Evolutionary conservation across 129 eudicot genomes (phyloP), one percentile per base, ranked within the genome.

Genomic region (Tagetes patula): DNA sequence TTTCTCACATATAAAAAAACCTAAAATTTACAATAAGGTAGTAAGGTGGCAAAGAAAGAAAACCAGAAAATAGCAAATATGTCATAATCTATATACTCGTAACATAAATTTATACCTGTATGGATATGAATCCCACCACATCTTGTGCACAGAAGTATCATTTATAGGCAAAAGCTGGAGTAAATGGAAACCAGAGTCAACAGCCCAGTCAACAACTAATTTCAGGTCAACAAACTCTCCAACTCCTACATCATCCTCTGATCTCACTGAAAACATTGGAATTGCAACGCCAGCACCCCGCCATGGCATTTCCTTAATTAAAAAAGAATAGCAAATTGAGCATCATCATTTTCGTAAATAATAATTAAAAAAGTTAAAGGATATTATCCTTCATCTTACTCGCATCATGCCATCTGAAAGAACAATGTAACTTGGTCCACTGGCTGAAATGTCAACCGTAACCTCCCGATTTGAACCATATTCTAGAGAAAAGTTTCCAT

Each of bases 41-140:
- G 48, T 43, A 43, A 43, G 30, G 52, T 50, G 42, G 33, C 36
- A 60, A 45, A 42, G 48, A 63, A 63, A 63, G 7, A 63, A 61
- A 37, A 8, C 10, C 11, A 43, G 48, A 43, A 63, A 63, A 63
- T n/a, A 63, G 2, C n/a, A 10, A 37, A 36, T 36, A 45, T 3
- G 45, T 36, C 1, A 5, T 3, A 61, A 36, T 40, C 60, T 61
- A 59, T 61, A 59, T 47, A 11, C 37, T 39, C 27, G 2, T 47
- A 69, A 68, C 39, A 34, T 20, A 58, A 9, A 8, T 38, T 9
- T 69, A 49, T 67, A 81, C 99, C 99, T 94, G 88, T 94, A 94
- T 4, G 99, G 99, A 74, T 94, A 94, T 13, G 99, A 94, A 81
- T 94, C 99, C 99, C 99, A 94, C 99, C 99, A 94, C 99, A 90